These are phyloP conservation scores for Phytophthora citricola DNA, from an alignment of 352 stramenopile species.

Conservation along the genomic window DNA sequence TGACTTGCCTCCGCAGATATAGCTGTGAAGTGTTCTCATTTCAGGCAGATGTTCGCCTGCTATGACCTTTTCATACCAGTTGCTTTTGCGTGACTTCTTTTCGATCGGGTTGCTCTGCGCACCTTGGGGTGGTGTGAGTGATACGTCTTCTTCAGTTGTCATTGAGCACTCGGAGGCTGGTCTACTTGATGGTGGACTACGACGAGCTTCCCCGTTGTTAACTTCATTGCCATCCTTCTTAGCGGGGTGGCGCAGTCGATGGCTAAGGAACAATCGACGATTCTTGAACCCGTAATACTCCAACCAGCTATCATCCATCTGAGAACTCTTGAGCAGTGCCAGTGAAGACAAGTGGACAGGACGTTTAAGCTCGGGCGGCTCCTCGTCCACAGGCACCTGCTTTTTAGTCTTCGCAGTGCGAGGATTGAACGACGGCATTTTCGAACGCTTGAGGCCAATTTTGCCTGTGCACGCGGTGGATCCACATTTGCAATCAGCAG, in stretches of 20 bases:
- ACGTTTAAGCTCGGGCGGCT: constrained; percentile 65
- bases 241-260: constrained; percentile 25
- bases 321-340: constrained; percentile 77
- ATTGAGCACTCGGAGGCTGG: constrained; percentile 59
- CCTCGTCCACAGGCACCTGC: constrained; percentile 24
- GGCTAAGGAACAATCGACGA: constrained; percentile 71
- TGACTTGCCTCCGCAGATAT: constrained; percentile 66
- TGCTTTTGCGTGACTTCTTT: constrained; percentile 31
- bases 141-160: constrained; percentile 55
- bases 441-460: constrained; percentile 76
- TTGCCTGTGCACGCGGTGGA: constrained; percentile 75
- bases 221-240: constrained; percentile 11
- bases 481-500: constrained; percentile 80
- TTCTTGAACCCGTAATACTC: constrained; percentile 67
- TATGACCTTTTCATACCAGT: constrained; percentile 62
- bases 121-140: constrained; percentile 25
- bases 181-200: constrained; percentile 43
- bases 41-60: constrained; percentile 56
- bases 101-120: constrained; percentile 8
- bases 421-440: constrained; percentile 37
- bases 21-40: constrained; percentile 64
- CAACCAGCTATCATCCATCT: constrained; percentile 75
- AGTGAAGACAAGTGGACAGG: constrained; percentile 72
- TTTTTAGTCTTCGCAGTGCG: constrained; percentile 38
- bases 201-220: constrained; percentile 4